Evolutionary conservation across 1,284 basidiomycete species (phyloP), one percentile per base, ranked within the genome.

Genomic region (Rugosomyces carneus): DNA sequence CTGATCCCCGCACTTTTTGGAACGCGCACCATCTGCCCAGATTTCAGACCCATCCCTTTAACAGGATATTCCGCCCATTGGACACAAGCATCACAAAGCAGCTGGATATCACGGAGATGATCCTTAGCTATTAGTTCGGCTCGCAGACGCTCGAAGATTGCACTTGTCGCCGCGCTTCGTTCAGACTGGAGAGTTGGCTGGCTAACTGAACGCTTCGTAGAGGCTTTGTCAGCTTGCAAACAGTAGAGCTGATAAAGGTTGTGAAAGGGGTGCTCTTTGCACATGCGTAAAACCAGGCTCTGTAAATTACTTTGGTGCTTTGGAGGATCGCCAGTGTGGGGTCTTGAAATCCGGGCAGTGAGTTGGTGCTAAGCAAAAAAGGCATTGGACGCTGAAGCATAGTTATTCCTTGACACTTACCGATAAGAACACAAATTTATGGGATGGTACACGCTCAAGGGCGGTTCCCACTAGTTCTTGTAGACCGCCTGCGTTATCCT

Each of bases 191-290:
- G 66, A 51, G 34, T 64, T 63, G 23, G 65, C 62, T 9, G 68
- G 36, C 61, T 60, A 75, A 75, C 48, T 68, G 65, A 47, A 8
- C 73, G 64, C 21, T 53, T 55, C 5, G 45, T 50, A 0, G 58
- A 45, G 3, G 54, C 26, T 8, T 56, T 45, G 5, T 71, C 65
- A n/a, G 75, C 72, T 47, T 67, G 68, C 49, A 88, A 60, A 51
- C 89, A 89, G 60, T 86, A 91, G 10, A 99, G 79, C 54, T 95
- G 91, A 63, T 94, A 96, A 5, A 97, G 67, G 53, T 82, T 86
- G 60, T 99, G 96, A 67, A 92, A 98, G 0, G 95, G 94, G 61
- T 99, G 96, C 44, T 98, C 91, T 41, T 67, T 65, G 56, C 87
- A 89, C 75, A 99, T 87, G 8, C 87, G 78, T 1, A 78, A 49